Percentiles rank a stretch among this genome's conserved stretches.
Evolutionary conservation across 768 basidiomycete genomes (phyloP).

Genomic region (Boletus tomentosulus): DNA sequence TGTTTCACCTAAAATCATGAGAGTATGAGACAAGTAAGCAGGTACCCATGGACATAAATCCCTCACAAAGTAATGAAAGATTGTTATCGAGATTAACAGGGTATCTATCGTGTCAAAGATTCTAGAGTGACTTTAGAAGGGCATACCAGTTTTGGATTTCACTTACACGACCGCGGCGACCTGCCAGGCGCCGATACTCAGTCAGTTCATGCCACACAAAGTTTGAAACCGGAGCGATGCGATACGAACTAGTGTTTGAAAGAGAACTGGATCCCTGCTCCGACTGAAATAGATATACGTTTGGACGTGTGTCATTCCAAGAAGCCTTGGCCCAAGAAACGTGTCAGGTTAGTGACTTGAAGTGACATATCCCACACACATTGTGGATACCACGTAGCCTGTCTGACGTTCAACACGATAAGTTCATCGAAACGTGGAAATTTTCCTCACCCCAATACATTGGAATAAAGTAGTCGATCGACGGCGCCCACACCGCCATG

Average conservation of each 20-base stretch:
- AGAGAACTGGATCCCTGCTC: background rate
- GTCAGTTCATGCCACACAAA: background rate
- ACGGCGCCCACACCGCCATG: background rate
- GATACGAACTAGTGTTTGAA: constrained; percentile 3
- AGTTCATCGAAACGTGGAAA: background rate
- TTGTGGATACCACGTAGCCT: constrained; percentile 9
- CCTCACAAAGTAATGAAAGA: constrained; percentile 5
- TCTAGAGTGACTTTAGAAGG: background rate
- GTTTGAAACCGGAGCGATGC: too few species aligned
- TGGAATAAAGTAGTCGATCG: background rate
- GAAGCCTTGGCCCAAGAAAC: background rate
- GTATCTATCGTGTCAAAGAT: background rate
- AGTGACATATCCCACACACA: background rate
- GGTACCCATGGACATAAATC: background rate
- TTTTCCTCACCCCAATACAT: constrained; percentile 8
- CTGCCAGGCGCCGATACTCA: background rate
- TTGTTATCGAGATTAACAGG: background rate
- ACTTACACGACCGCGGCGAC: constrained; percentile 1
- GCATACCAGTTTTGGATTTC: background rate
- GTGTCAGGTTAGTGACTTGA: background rate
- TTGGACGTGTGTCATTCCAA: constrained; percentile 6
- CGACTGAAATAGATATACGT: constrained; percentile 2
- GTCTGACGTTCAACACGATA: background rate
- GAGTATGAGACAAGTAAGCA: background rate
- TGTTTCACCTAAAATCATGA: background rate